These are phyloP conservation scores for Lignosus rhinocerotis DNA, from an alignment of 1,284 basidiomycete genomes.

Conservation along the genomic window DNA sequence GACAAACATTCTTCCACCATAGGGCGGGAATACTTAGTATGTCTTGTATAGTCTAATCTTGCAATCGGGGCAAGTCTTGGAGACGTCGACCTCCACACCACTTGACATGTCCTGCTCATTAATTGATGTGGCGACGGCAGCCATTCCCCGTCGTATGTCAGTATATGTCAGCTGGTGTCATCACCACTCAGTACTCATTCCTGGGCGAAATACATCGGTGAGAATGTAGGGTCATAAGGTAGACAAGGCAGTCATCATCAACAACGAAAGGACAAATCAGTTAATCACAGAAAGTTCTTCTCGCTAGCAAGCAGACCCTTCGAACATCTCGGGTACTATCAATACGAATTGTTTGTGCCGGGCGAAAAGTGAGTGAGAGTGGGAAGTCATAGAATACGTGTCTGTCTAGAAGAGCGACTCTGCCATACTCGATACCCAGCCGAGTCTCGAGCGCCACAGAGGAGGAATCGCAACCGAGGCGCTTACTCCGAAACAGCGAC, in stretches of 20 bases:
- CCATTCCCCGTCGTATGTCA: no score
- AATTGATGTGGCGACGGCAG: no score
- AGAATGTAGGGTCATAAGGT: slow-evolving; percentile 11
- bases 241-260: not conserved
- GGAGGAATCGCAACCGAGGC: slow-evolving; percentile 1
- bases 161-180: no score
- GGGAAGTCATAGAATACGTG: not conserved
- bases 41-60: no score
- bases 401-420: slow-evolving; percentile 3
- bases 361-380: not conserved
- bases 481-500: slow-evolving; percentile 37
- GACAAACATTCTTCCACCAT: no score
- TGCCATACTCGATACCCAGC: slow-evolving; percentile 5
- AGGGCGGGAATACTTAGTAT: no score
- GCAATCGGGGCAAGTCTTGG: no score
- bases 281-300: not conserved
- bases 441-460: slow-evolving; percentile 9
- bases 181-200: no score
- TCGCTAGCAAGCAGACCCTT: slow-evolving; percentile 10
- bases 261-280: not conserved
- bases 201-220: slow-evolving; percentile 1
- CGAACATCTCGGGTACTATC: slow-evolving; percentile 12
- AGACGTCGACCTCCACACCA: no score
- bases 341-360: slow-evolving; percentile 11
- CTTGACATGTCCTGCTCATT: no score